A percentile compares a stretch with the other conserved stretches of the same genome.
Evolutionary conservation across 2,329 filamentous ascomycete species (phyloP).

Genomic region (Aspergillus flavus): DNA sequence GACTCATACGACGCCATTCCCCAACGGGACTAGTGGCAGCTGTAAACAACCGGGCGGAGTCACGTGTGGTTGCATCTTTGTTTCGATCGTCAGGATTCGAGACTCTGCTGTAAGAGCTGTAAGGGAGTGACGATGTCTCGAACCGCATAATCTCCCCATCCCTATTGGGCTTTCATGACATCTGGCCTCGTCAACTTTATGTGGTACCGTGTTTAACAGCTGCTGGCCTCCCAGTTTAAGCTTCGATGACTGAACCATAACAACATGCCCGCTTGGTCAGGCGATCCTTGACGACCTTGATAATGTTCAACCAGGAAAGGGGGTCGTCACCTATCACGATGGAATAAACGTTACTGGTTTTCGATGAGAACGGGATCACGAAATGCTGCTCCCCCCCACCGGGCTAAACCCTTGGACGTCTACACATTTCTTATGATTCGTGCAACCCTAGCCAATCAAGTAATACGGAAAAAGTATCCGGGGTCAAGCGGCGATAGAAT

Average conservation of each 20-base stretch:
- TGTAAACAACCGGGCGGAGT: neutral
- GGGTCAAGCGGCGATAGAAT: conserved; percentile 9
- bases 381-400: neutral
- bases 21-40: neutral
- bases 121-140: neutral
- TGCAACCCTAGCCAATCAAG: conserved; percentile 13
- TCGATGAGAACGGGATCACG: neutral
- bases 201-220: neutral
- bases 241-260: neutral
- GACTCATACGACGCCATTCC: neutral
- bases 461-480: conserved; percentile 14
- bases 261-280: neutral
- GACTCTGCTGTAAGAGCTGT: neutral
- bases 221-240: neutral
- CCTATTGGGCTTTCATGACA: neutral
- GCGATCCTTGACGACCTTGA: neutral
- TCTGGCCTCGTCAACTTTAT: neutral
- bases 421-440: neutral
- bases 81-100: neutral
- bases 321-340: neutral
- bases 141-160: neutral
- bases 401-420: conserved; percentile 7
- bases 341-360: neutral
- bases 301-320: neutral
- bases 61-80: neutral